A percentile compares a stretch with the other conserved stretches of the same genome.
phyloP scores from a whole-genome alignment of 257 asterid species.

The Echites panduratus region DNA sequence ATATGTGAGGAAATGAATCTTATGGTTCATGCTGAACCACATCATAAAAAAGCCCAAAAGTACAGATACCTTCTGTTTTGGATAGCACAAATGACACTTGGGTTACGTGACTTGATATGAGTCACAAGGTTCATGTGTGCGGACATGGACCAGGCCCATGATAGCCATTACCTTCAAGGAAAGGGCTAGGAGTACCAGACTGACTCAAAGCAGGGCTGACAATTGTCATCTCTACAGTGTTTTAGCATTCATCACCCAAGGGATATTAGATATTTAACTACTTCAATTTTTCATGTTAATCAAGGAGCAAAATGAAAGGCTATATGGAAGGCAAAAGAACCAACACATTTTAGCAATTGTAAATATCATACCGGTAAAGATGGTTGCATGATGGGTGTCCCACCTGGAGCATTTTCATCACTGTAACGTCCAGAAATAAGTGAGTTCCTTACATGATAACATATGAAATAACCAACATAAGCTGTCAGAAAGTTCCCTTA shows the following conservation, averaged over 20 bases:
- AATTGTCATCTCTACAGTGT: neutral
- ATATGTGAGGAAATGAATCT: too few species aligned
- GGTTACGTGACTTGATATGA: too few species aligned
- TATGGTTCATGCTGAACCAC: too few species aligned
- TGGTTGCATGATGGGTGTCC: constrained; percentile 84
- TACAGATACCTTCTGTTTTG: too few species aligned
- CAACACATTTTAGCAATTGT: neutral
- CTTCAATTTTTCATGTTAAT: neutral
- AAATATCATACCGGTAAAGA: constrained; percentile 55
- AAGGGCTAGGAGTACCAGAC: neutral
- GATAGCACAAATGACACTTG: too few species aligned
- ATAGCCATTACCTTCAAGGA: too few species aligned
- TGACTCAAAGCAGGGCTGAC: neutral
- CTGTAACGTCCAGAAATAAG: constrained; percentile 40
- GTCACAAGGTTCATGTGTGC: too few species aligned
- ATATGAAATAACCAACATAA: neutral
- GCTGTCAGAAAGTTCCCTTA: constrained; percentile 32
- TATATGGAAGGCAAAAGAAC: neutral
- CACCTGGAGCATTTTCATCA: constrained; percentile 95
- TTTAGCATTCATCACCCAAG: neutral
- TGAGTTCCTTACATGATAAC: constrained; percentile 10
- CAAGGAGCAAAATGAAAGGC: neutral
- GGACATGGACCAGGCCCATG: too few species aligned
- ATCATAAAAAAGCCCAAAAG: too few species aligned
- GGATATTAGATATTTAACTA: neutral